Evolutionary conservation across 164 flowering plant species (phyloP), one percentile per base, ranked within the genome.

Genomic region (Tetracentron sinense): DNA sequence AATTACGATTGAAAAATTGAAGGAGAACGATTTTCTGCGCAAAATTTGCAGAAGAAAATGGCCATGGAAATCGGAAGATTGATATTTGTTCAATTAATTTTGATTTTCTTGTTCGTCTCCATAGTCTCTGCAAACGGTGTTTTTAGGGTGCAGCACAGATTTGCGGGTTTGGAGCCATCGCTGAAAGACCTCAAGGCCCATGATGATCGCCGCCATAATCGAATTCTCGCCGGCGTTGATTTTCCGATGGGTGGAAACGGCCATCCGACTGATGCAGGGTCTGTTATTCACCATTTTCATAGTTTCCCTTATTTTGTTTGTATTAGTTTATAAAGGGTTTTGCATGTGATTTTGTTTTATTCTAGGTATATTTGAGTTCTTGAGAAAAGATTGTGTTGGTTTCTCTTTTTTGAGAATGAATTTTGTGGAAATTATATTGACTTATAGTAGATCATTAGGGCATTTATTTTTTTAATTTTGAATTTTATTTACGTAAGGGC

Each of bases 201-300:
- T 72, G 96, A 87, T 23, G 10, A 21, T n/a, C 60, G 38, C n/a
- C 69, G 73, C 58, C 66, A 48, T 59, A 72, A 68, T n/a, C 87
- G 92, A 5, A 62, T 89, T 49, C 82, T 87, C 31, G 65, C 83
- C 67, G 81, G 81, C 74, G 81, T 86, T 61, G 90, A 89, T 76
- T 75, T 89, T 11, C 86, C 88, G 17, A 49, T 89, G 38, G 92
- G 92, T 28, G 90, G 96, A 33, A 67, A 69, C 42, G 82, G 88
- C 55, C 84, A 85, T 16, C 86, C 90, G 16, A 83, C 84, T 22
- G 72, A 74, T 58, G 77, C 82, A 51, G 90, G 92, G 96, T 86
- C 38, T 27, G 72, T 25, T n/a, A 3, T n/a, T 21, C 38, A 15
- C 11, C 27, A 23, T 20, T 47, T 29, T 50, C n/a, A n/a, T n/a